Conservation (phyloP, 495 filamentous ascomycete species). For the Penicillium cinerascens region DNA sequence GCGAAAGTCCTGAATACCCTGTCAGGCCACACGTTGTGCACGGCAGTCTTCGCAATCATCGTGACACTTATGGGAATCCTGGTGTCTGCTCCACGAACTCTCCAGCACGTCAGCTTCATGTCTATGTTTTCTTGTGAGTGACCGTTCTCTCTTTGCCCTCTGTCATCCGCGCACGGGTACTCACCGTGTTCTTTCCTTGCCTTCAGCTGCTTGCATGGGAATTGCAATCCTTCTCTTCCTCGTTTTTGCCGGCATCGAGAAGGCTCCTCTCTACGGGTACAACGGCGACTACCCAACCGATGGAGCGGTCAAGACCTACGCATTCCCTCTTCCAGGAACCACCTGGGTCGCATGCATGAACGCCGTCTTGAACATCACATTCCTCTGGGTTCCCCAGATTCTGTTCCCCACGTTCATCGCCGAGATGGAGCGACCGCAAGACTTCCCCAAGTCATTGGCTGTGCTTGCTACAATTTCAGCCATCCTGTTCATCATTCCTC, state of each 20-base stretch:
- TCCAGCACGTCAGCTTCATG: slow-evolving; percentile 44
- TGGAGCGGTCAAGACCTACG: slow-evolving; percentile 40
- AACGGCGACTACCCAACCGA: slow-evolving; percentile 33
- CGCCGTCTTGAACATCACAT: slow-evolving; percentile 44
- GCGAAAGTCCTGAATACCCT: slow-evolving; percentile 37
- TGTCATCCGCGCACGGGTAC: background rate
- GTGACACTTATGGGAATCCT: slow-evolving; percentile 36
- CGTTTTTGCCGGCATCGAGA: slow-evolving; percentile 43
- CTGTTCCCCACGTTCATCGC: slow-evolving; percentile 57
- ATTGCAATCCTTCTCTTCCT: slow-evolving; percentile 46
- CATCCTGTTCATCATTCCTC: slow-evolving; percentile 52
- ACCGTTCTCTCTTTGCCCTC: background rate
- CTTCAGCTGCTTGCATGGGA: slow-evolving; percentile 38
- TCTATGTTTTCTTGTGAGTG: slow-evolving; percentile 40
- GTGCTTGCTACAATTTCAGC: slow-evolving; percentile 46
- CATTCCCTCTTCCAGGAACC: slow-evolving; percentile 43
- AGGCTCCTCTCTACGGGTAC: slow-evolving; percentile 29
- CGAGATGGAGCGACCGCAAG: slow-evolving; percentile 55
- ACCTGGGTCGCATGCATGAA: slow-evolving; percentile 47
- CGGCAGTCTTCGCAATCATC: slow-evolving; percentile 34
- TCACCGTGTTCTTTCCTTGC: background rate
- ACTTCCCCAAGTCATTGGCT: slow-evolving; percentile 52
- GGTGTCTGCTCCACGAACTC: slow-evolving; percentile 39
- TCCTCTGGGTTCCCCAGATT: slow-evolving; percentile 48
- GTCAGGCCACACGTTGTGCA: slow-evolving; percentile 35